phyloP scores from a whole-genome alignment of 2,329 filamentous ascomycete genomes.

The Epichloe gansuensis region DNA sequence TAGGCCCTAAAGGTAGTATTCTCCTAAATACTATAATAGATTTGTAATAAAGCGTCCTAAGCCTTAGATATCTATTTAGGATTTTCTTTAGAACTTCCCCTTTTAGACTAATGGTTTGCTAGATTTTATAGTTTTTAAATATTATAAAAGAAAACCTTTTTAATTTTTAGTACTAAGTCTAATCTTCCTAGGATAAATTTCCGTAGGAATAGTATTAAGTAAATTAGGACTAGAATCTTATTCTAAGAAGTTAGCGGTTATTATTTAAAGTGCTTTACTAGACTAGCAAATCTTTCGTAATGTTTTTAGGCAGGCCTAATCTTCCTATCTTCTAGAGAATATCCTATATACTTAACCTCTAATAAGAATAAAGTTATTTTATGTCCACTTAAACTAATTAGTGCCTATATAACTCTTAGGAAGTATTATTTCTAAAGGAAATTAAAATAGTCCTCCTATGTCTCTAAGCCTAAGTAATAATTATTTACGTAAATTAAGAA shows the following conservation, averaged over 20 bases:
- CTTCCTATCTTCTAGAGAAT: neutral
- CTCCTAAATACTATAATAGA: neutral
- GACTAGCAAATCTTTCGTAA: neutral
- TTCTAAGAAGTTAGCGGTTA: neutral
- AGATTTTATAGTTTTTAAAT: neutral
- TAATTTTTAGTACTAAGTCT: neutral
- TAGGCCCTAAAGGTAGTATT: neutral
- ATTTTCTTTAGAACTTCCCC: neutral
- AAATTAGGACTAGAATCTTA: neutral
- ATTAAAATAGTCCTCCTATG: neutral
- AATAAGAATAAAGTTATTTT: neutral
- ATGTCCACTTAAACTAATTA: neutral
- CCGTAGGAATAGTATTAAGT: neutral
- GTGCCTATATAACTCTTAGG: neutral
- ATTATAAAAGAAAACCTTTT: neutral
- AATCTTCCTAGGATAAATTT: neutral
- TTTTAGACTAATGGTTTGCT: neutral
- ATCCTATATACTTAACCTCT: neutral
- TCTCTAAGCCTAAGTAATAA: neutral
- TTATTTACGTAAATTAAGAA: neutral
- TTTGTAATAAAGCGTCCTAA: neutral
- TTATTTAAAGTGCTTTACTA: neutral
- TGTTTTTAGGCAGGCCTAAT: neutral
- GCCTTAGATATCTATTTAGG: neutral
- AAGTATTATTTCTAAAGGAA: neutral